Evolutionary conservation across 2,329 filamentous ascomycete species (phyloP).

Genomic region (Trichoderma sp.): DNA sequence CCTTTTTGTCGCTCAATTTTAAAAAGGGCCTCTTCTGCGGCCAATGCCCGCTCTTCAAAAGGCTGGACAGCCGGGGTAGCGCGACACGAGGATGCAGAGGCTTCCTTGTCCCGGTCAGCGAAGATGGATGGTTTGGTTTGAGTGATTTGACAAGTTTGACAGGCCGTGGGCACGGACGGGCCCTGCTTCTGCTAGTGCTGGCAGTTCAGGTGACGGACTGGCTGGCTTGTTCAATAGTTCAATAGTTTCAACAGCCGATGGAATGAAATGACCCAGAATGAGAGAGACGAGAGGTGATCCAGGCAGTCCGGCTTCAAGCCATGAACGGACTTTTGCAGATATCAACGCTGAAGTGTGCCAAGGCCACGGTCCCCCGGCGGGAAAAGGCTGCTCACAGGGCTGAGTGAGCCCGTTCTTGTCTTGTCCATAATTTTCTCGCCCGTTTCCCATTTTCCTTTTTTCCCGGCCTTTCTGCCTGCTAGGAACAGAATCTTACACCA

Average conservation of each 20-base stretch:
- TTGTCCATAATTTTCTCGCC: slow-evolving; percentile 5
- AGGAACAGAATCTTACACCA: background rate
- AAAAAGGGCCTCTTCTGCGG: background rate
- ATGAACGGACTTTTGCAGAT: background rate
- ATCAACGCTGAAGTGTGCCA: background rate
- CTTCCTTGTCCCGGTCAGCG: background rate
- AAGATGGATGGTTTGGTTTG: background rate
- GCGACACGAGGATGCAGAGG: slow-evolving; percentile 5
- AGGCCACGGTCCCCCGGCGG: background rate
- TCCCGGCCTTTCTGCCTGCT: background rate
- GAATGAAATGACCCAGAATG: too few species aligned
- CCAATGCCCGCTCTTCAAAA: background rate
- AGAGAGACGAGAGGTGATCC: background rate
- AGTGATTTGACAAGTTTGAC: background rate
- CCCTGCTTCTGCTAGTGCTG: background rate
- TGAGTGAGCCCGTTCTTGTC: slow-evolving; percentile 6
- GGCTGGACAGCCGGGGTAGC: background rate
- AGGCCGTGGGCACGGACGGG: background rate
- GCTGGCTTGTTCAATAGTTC: background rate
- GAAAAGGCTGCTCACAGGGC: slow-evolving; percentile 7
- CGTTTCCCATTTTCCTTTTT: background rate
- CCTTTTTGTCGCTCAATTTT: background rate
- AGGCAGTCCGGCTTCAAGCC: background rate
- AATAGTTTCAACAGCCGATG: background rate
- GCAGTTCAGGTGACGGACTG: background rate